phyloP scores from a whole-genome alignment of 345 rosid species.

The Nasturtium officinale region DNA sequence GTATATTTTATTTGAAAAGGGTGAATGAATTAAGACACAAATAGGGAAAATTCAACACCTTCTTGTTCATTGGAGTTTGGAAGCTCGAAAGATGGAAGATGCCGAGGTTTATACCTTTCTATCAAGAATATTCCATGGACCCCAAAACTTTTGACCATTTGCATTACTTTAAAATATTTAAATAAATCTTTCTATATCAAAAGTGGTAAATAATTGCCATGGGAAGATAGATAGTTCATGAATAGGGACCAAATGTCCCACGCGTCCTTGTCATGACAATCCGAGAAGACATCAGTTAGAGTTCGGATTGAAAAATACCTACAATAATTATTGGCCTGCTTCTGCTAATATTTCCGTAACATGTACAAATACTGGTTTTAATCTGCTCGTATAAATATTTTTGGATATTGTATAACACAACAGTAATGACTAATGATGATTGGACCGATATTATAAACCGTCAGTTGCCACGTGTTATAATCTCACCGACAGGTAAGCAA shows the following conservation, averaged over 20 bases:
- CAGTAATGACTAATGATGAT: not conserved
- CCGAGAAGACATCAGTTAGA: not conserved
- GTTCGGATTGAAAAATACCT: not conserved
- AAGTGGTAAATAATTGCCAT: not conserved
- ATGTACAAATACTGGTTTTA: no score
- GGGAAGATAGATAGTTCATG: conserved; percentile 17
- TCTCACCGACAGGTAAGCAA: conserved; percentile 9
- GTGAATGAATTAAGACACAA: conserved; percentile 29
- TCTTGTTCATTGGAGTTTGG: not conserved
- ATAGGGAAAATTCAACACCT: not conserved
- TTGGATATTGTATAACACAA: no score
- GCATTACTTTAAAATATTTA: not conserved
- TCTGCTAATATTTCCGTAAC: no score
- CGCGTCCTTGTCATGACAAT: conserved; percentile 1
- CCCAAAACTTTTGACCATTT: conserved; percentile 12
- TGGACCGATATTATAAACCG: conserved; percentile 6
- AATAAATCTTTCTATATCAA: not conserved
- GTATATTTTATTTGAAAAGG: no score
- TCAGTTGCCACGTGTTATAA: conserved; percentile 15
- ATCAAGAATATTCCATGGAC: conserved; percentile 33
- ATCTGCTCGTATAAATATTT: no score
- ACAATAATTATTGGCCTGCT: no score
- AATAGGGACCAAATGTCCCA: conserved; percentile 18
- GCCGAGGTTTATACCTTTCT: conserved; percentile 39
- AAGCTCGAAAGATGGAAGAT: conserved; percentile 20